Evolutionary conservation across 106 monocot species (phyloP).

Genomic region (Allium sativum): DNA sequence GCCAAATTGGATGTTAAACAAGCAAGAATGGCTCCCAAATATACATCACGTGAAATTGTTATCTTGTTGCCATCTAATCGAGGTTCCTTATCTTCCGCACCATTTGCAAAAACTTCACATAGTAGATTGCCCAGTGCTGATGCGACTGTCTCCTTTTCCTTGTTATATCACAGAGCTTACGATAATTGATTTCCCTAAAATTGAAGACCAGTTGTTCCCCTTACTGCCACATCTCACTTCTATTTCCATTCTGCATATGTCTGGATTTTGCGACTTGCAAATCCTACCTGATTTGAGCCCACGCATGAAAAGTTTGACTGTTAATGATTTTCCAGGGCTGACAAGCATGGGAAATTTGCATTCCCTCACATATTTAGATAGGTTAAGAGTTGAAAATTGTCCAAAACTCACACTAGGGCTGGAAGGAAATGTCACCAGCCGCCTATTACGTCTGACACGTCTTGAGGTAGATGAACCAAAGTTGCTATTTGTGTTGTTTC

Average conservation of each 20-base stretch:
- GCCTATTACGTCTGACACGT: not conserved
- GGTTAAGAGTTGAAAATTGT: not conserved
- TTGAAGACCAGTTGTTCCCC: not conserved
- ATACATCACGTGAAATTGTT: not conserved
- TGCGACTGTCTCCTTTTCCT: not conserved
- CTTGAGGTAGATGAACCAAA: not conserved
- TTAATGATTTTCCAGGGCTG: not conserved
- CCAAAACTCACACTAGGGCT: not conserved
- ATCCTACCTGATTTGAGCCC: too few species aligned
- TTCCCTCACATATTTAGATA: not conserved
- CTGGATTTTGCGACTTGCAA: too few species aligned
- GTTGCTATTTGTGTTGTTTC: not conserved
- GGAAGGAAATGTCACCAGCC: not conserved
- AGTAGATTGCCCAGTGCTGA: not conserved
- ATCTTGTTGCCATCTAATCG: not conserved
- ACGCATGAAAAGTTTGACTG: not conserved
- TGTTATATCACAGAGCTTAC: not conserved
- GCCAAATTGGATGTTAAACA: conserved; percentile 1
- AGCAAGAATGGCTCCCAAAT: not conserved
- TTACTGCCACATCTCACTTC: not conserved
- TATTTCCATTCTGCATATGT: not conserved
- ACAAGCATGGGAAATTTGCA: not conserved
- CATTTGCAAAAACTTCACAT: not conserved
- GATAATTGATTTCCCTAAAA: not conserved
- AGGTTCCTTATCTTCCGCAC: not conserved